phyloP scores from a whole-genome alignment of 2,329 filamentous ascomycete genomes.

The Ambrosiella beaveri region DNA sequence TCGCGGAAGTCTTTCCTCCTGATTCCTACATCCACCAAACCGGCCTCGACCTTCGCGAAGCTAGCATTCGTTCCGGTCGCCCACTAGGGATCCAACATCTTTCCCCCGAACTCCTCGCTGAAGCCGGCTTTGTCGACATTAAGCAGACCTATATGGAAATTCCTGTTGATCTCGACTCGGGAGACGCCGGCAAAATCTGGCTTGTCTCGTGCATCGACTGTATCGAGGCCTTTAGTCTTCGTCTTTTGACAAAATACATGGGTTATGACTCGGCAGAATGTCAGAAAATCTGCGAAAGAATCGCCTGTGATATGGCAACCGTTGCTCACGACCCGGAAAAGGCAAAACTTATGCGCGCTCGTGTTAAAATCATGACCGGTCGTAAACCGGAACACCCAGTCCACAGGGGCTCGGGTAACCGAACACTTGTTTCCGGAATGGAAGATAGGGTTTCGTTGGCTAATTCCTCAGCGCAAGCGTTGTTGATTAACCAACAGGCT shows the following conservation, averaged over 20 bases:
- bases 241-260: conserved; percentile 35
- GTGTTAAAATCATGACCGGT: conserved; percentile 30
- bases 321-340: conserved; percentile 30
- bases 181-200: conserved; percentile 35
- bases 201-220: conserved; percentile 33
- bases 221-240: conserved; percentile 30
- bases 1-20: conserved; percentile 23
- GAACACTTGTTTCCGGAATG: not conserved
- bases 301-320: conserved; percentile 30
- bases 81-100: conserved; percentile 29
- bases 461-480: not conserved
- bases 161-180: conserved; percentile 29
- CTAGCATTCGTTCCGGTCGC: conserved; percentile 28
- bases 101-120: conserved; percentile 26
- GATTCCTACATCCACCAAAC: conserved; percentile 29
- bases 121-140: conserved; percentile 35
- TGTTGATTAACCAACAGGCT: not conserved
- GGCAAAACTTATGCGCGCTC: conserved; percentile 27
- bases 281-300: conserved; percentile 28
- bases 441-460: not conserved
- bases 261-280: conserved; percentile 34
- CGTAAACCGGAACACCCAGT: conserved; percentile 27
- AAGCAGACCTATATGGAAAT: conserved; percentile 30
- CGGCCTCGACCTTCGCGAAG: conserved; percentile 25
- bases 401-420: not conserved